Percentiles rank a stretch among this genome's conserved stretches.
phyloP scores from a whole-genome alignment of 2,329 filamentous ascomycete genomes.

The Exophiala dermatitidis region DNA sequence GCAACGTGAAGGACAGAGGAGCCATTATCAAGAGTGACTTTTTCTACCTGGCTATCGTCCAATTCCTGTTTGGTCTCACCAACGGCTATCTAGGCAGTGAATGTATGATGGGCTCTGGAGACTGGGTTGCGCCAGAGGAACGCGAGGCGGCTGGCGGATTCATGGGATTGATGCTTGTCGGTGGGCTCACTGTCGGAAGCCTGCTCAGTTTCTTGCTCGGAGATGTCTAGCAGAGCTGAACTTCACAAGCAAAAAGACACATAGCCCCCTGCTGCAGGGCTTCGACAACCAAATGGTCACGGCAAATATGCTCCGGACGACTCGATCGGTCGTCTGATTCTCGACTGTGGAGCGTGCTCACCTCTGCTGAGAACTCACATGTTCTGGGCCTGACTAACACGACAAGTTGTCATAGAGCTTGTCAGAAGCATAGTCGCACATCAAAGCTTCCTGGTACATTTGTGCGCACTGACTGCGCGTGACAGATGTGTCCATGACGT shows the following conservation, averaged over 20 bases:
- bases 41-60: slow-evolving; percentile 80
- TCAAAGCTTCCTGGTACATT: background rate
- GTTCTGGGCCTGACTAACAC: background rate
- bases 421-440: background rate
- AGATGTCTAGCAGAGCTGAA: slow-evolving; percentile 14
- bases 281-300: background rate
- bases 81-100: slow-evolving; percentile 82
- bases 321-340: background rate
- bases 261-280: background rate
- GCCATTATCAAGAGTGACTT: slow-evolving; percentile 69
- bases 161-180: slow-evolving; percentile 86
- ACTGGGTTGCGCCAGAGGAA: slow-evolving; percentile 76
- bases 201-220: slow-evolving; percentile 74
- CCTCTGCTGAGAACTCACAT: background rate
- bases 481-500: background rate
- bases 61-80: slow-evolving; percentile 72
- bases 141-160: slow-evolving; percentile 85
- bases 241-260: background rate
- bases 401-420: background rate
- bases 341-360: background rate
- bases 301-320: background rate
- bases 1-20: slow-evolving; percentile 74
- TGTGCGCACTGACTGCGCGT: background rate
- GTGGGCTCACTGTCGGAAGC: slow-evolving; percentile 76
- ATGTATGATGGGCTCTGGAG: slow-evolving; percentile 83